Evolutionary conservation across 768 basidiomycete species (phyloP), one percentile per base, ranked within the genome.

Genomic region (Lactifluus pinguis): DNA sequence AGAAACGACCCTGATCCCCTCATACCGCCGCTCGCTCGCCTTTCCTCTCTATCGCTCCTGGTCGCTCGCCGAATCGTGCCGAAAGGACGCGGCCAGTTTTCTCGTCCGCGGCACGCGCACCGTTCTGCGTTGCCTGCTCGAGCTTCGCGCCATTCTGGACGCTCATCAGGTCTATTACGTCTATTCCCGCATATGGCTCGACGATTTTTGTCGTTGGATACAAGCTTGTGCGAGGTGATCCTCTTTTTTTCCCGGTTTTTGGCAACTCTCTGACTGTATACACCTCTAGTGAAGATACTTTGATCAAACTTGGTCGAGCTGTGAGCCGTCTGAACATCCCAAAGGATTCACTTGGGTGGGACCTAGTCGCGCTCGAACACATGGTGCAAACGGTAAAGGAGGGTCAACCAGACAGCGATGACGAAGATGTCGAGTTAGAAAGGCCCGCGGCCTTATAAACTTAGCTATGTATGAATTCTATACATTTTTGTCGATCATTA

Each of bases 171-270:
- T 88, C 10, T 94, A 93, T 72, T 92, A 91, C 70, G 77, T 91
- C n/a, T 93, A 91, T 71, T 85, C 82, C 71, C 90, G 89, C 70
- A 80, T 92, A 38, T 94, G 91, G 91, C 66, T 92, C 48, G 86
- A 91, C 64, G 91, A 92, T 68, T 86, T 89, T 66, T 88, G 86
- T 66, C 80, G 84, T n/a, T 92, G 91, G 91, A 75, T 80, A 39
- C 85, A 89, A 66, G 75, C 80, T 9, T 77, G 76, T 66, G 83
- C 86, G n/a, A 82, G 78, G 90, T 92, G 66, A 39, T 6, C 11
- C 5, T 39, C 4, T 11, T 14, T 39, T 2, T 39, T 25, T 25
- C 2, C 25, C 25, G 25, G 25, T 25, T 25, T 25, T 25, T 25
- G 25, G 25, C 25, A 25, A 25, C 25, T 25, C 34, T 36, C 10